Evolutionary conservation across 2,329 filamentous ascomycete species (phyloP), one percentile per base, ranked within the genome.

Genomic region (Botrytis fabae): DNA sequence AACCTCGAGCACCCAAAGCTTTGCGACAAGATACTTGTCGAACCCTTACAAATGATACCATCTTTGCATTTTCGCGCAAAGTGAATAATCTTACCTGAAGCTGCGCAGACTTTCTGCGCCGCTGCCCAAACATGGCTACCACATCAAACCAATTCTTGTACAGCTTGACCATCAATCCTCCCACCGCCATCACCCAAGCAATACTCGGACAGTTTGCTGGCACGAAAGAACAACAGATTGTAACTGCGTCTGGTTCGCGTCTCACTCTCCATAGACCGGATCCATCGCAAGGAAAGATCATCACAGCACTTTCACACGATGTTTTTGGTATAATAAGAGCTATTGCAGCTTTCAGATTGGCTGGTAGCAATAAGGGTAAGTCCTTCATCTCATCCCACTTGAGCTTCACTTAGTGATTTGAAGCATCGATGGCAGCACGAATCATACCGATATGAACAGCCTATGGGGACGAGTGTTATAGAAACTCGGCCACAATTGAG

Each of bases 71-170:
- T 46, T 14, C n/a, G 28, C 69, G 74, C 57, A 68, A 35, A 28
- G 65, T 48, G 32, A 62, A 64, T 35, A 60, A 42, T 20, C 60
- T 66, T 51, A 60, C n/a, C 66, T 68, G 60, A 73, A 75, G 73
- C 76, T 78, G 76, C 78, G 75, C 78, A 80, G 77, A 77, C 74
- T 75, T 73, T 77, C 77, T 77, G 79, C 76, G 76, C 75, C 62
- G 63, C 71, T 69, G 73, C 75, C 69, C 77, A 77, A 80, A 74
- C 46, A 98, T 98, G 96, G 95, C 96, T 86, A 97, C 95, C 82
- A 98, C 95, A 75, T 98, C 95, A 77, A 95, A 95, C 83, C 97
- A 98, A 94, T 98, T 98, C 83, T 91, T 99, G 85, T 99, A 99
- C 86, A 96, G 94, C 80, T 88, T 99, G 85, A 98, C 96, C 78